phyloP scores from a whole-genome alignment of 176 grass and related monocot genomes.

The Phoenix roebelenii region DNA sequence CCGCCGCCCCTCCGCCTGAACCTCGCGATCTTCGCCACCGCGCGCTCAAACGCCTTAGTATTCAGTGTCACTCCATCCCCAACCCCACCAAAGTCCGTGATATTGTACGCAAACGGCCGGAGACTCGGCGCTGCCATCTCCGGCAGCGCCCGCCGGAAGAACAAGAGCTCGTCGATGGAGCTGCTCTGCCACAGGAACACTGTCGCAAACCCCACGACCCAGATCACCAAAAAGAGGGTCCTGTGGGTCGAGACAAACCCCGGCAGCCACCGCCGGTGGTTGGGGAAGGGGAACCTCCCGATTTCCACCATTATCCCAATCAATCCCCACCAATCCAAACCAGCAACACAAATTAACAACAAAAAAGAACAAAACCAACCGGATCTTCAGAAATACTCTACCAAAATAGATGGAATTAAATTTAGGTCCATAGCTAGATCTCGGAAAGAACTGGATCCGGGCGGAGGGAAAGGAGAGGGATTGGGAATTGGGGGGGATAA shows the following conservation, averaged over 20 bases:
- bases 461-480: too few relatives aligned
- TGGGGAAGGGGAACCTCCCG: constrained; percentile 16
- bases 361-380: background rate
- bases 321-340: too few relatives aligned
- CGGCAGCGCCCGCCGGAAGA: constrained; percentile 36
- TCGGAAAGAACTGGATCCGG: background rate
- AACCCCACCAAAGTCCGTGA: constrained; percentile 66
- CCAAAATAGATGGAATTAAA: background rate
- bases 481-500: too few relatives aligned
- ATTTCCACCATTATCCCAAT: constrained; percentile 25
- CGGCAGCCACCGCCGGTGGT: constrained; percentile 28
- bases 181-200: constrained; percentile 64
- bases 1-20: background rate
- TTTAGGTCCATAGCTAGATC: constrained; percentile 27
- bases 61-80: constrained; percentile 64
- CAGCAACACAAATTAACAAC: too few relatives aligned
- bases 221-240: constrained; percentile 32
- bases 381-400: constrained; percentile 25
- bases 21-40: constrained; percentile 11
- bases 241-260: constrained; percentile 17
- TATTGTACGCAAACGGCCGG: constrained; percentile 37
- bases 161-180: constrained; percentile 25
- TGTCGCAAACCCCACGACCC: constrained; percentile 45
- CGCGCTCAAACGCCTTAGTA: constrained; percentile 39
- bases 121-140: constrained; percentile 9